phyloP scores from a whole-genome alignment of 139 green algal genomes.

The Picochlorum sp. region DNA sequence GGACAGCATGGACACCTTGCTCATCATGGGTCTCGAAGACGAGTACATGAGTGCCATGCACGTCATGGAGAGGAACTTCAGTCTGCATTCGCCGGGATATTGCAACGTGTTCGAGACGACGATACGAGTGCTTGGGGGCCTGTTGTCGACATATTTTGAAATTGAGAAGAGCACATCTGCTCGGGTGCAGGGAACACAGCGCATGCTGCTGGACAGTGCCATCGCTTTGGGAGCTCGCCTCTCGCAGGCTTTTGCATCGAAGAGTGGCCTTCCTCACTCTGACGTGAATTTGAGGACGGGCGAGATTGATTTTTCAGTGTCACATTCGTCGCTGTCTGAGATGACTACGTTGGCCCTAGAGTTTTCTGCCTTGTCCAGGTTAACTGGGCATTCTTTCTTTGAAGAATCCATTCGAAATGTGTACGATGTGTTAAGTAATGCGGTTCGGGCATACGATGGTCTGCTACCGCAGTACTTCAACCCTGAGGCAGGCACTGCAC shows the following conservation, averaged over 20 bases:
- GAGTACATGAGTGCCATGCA: constrained; percentile 33
- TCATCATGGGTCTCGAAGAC: constrained; percentile 48
- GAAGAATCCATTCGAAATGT: constrained; percentile 10
- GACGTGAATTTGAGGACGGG: constrained; percentile 45
- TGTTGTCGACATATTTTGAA: constrained; percentile 73
- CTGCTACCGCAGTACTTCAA: constrained; percentile 28
- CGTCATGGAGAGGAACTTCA: constrained; percentile 9
- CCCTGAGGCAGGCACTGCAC: not conserved
- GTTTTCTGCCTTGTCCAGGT: constrained; percentile 49
- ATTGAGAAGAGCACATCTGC: not conserved
- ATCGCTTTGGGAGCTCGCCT: constrained; percentile 36
- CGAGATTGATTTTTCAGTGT: not conserved
- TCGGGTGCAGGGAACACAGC: not conserved
- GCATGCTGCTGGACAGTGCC: constrained; percentile 20
- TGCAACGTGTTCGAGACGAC: constrained; percentile 90
- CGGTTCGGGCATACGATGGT: not conserved
- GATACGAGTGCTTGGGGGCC: constrained; percentile 83
- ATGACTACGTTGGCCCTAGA: constrained; percentile 69
- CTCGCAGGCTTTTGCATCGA: constrained; percentile 31
- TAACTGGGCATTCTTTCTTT: constrained; percentile 33
- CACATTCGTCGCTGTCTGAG: constrained; percentile 57
- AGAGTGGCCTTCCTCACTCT: constrained; percentile 38
- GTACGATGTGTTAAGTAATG: constrained; percentile 10
- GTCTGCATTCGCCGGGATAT: constrained; percentile 2
- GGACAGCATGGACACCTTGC: constrained; percentile 73